Percentiles rank a stretch among this genome's conserved stretches.
These are phyloP conservation scores for Mortierella sp. DNA, from an alignment of 371 early-diverging fungal genomes.

Conservation along the genomic window DNA sequence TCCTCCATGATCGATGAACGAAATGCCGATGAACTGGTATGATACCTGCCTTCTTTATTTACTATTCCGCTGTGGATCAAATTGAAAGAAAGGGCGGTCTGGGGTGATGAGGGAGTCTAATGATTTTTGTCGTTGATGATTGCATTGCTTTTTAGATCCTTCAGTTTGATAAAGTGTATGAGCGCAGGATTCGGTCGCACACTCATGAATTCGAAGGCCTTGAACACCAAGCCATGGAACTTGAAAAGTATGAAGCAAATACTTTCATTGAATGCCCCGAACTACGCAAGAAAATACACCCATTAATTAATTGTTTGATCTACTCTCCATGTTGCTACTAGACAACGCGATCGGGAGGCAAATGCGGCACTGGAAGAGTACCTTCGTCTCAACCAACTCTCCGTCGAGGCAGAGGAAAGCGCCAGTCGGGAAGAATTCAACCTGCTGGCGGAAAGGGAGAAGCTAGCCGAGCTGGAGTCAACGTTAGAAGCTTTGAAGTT, in stretches of 20 bases:
- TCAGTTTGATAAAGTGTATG: slow-evolving; percentile 20
- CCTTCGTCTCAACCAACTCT: slow-evolving; percentile 16
- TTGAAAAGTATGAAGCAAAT: slow-evolving; percentile 17
- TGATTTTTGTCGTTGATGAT: neutral
- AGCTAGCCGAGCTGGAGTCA: slow-evolving; percentile 13
- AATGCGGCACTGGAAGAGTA: slow-evolving; percentile 24
- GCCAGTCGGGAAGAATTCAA: slow-evolving; percentile 41
- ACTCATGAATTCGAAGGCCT: slow-evolving; percentile 7
- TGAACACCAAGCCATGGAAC: slow-evolving; percentile 15
- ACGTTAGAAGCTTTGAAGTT: slow-evolving; percentile 13
- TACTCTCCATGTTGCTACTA: neutral
- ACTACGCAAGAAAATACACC: neutral
- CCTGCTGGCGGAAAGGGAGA: slow-evolving; percentile 24
- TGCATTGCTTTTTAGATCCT: slow-evolving; percentile 10
- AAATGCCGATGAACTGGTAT: slow-evolving; percentile 44
- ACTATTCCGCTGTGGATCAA: neutral
- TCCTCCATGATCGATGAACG: slow-evolving; percentile 24
- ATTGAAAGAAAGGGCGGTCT: neutral
- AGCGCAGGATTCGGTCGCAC: slow-evolving; percentile 16
- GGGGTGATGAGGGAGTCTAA: neutral
- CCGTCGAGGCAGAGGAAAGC: slow-evolving; percentile 28
- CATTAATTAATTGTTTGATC: neutral
- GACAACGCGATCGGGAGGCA: slow-evolving; percentile 27
- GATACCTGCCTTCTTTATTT: neutral
- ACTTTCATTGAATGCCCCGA: neutral